Conservation (phyloP, 495 filamentous ascomycete species). For the Penicillium paradoxum region DNA sequence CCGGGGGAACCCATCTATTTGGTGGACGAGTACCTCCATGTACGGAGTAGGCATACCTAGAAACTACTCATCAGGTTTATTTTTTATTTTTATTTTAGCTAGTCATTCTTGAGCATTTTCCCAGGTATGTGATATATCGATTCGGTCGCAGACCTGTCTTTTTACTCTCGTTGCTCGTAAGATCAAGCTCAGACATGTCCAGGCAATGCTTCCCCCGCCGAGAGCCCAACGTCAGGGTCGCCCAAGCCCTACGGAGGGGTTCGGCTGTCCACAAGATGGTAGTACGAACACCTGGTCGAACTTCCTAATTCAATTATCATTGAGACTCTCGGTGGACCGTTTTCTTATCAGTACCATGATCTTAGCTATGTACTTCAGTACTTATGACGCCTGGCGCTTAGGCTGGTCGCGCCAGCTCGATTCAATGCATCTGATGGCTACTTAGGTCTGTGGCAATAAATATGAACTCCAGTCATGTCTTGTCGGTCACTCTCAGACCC, state of each 20-base stretch:
- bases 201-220: background rate
- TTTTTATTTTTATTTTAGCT: no score
- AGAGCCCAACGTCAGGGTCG: background rate
- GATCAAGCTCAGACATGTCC: background rate
- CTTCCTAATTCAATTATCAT: background rate
- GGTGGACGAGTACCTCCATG: no score
- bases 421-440: no score
- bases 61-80: no score
- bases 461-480: no score
- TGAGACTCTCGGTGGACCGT: background rate
- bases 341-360: background rate
- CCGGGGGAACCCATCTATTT: background rate
- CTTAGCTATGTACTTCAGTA: background rate
- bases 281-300: background rate
- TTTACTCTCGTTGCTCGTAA: background rate
- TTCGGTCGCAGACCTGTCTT: background rate
- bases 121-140: background rate
- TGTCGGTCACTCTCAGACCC: no score
- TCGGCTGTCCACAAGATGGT: background rate
- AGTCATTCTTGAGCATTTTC: background rate
- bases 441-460: no score
- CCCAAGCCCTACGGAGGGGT: background rate
- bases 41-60: no score
- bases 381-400: background rate
- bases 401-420: no score